Conservation (phyloP, 192 early-diverging fungal species). For the Coemansia sp. region DNA sequence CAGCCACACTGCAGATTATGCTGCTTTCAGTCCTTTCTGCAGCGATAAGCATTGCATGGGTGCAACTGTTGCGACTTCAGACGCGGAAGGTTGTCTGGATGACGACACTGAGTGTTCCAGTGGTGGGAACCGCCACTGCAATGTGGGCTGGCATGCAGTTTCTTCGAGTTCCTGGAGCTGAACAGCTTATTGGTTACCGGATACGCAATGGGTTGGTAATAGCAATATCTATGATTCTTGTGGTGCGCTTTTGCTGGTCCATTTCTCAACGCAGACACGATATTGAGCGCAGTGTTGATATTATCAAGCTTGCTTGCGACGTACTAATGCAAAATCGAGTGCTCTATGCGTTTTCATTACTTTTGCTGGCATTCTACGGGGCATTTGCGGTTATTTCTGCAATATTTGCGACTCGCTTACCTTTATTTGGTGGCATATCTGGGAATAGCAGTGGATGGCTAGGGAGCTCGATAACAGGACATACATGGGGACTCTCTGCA, state of each 20-base stretch:
- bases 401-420: conserved; percentile 39
- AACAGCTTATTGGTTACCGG: conserved; percentile 32
- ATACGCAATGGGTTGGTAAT: conserved; percentile 35
- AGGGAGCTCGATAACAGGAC: background rate
- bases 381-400: conserved; percentile 27
- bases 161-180: conserved; percentile 25
- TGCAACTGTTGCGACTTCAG: conserved; percentile 44
- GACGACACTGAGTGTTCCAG: conserved; percentile 43
- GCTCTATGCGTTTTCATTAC: conserved; percentile 45
- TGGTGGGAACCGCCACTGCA: conserved; percentile 33
- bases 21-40: conserved; percentile 23
- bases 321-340: conserved; percentile 38
- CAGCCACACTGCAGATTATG: conserved; percentile 27
- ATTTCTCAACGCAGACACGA: conserved; percentile 27
- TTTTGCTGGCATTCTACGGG: conserved; percentile 42
- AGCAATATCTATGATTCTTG: conserved; percentile 26
- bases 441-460: background rate
- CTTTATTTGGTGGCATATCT: conserved; percentile 5
- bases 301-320: conserved; percentile 31
- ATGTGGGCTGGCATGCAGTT: conserved; percentile 44
- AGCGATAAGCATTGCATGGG: conserved; percentile 28
- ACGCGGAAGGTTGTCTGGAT: conserved; percentile 47
- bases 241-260: conserved; percentile 41
- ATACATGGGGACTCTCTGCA: conserved; percentile 20
- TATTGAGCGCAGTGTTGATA: conserved; percentile 46